Evolutionary conservation across 495 filamentous ascomycete genomes (phyloP).

Genomic region (Aspergillus hancockii): DNA sequence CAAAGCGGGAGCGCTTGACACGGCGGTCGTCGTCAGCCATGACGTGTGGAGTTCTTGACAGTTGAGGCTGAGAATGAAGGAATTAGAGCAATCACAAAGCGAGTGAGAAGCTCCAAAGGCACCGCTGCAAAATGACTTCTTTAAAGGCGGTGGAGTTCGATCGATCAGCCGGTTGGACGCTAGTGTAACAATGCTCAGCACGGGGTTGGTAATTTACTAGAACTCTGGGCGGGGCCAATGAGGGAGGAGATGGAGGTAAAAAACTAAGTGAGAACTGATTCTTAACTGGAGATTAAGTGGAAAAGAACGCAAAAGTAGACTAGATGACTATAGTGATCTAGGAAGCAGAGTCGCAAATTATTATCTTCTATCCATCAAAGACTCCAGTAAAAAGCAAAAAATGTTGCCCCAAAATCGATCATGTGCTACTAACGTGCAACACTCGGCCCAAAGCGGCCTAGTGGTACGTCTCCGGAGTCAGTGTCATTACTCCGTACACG

Average conservation of each 20-base stretch:
- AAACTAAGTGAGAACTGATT: not conserved
- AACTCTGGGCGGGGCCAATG: constrained; percentile 8
- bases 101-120: constrained; percentile 10
- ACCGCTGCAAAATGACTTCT: constrained; percentile 28
- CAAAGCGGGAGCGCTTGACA: constrained; percentile 86
- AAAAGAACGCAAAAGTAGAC: not conserved
- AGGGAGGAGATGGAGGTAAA: not conserved
- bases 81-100: constrained; percentile 5
- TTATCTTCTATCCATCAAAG: not conserved
- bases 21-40: constrained; percentile 84
- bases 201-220: not conserved
- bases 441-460: constrained; percentile 14
- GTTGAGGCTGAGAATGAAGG: not conserved
- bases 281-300: not conserved
- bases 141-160: constrained; percentile 20
- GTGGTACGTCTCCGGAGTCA: constrained; percentile 9
- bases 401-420: not conserved
- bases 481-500: not conserved
- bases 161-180: constrained; percentile 15
- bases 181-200: constrained; percentile 13
- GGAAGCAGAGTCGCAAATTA: not conserved
- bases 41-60: not conserved
- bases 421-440: constrained; percentile 5
- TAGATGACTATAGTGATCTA: not conserved
- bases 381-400: not conserved